Evolutionary conservation across 352 stramenopile species (phyloP).

Genomic region (Phytophthora cactorum): DNA sequence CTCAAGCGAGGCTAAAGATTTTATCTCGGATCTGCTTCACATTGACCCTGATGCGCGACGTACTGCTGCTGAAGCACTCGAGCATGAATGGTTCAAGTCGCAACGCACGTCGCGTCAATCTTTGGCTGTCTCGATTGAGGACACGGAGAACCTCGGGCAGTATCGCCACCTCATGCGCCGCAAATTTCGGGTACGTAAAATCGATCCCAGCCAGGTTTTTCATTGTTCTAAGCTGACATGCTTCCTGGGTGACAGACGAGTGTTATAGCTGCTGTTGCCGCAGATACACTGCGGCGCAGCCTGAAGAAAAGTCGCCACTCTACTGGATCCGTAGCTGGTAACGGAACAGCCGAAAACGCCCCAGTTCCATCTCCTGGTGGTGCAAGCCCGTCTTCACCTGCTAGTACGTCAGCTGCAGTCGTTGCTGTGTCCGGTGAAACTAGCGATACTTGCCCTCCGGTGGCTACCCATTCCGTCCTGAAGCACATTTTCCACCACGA

Average conservation of each 20-base stretch:
- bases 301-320: conserved; percentile 51
- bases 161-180: conserved; percentile 69
- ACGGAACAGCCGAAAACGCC: neutral
- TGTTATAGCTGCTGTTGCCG: conserved; percentile 65
- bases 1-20: conserved; percentile 55
- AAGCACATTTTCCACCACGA: conserved; percentile 36
- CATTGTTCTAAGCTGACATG: neutral
- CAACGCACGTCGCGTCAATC: conserved; percentile 52
- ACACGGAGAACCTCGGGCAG: conserved; percentile 52
- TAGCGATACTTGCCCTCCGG: neutral
- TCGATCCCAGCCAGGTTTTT: neutral
- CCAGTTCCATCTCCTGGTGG: neutral
- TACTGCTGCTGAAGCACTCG: conserved; percentile 44
- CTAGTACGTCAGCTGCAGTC: conserved; percentile 23
- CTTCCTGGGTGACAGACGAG: conserved; percentile 43
- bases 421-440: conserved; percentile 1
- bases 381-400: conserved; percentile 21
- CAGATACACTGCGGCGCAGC: conserved; percentile 55
- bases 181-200: conserved; percentile 64
- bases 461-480: conserved; percentile 33
- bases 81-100: conserved; percentile 57
- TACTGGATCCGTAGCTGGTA: conserved; percentile 12
- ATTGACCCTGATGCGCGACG: conserved; percentile 35
- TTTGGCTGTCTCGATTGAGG: conserved; percentile 50
- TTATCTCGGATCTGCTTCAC: conserved; percentile 50